phyloP scores from a whole-genome alignment of 2,329 filamentous ascomycete genomes.

The Cercospora beticola region DNA sequence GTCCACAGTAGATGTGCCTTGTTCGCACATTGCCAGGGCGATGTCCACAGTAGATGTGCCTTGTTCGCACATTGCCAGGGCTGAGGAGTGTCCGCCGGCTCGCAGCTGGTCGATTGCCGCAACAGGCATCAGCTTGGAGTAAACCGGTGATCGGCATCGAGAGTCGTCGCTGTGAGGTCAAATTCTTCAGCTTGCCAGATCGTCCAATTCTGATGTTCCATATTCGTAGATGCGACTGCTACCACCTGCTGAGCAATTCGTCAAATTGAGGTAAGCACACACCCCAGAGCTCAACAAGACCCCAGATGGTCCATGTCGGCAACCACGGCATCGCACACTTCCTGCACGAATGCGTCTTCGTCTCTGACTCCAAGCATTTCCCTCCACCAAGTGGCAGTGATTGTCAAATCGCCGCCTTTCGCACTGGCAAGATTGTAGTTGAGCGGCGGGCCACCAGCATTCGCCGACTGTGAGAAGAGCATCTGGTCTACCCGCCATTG shows the following conservation, averaged over 20 bases:
- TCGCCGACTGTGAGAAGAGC: constrained; percentile 49
- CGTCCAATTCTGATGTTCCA: too few species aligned
- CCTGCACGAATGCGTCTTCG: constrained; percentile 34
- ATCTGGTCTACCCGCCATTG: constrained; percentile 38
- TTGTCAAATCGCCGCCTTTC: constrained; percentile 42
- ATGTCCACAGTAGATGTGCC: neutral
- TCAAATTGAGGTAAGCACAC: neutral
- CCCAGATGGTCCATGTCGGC: neutral
- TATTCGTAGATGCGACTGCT: neutral
- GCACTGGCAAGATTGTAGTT: constrained; percentile 46
- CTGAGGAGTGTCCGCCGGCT: too few species aligned
- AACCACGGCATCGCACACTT: constrained; percentile 23
- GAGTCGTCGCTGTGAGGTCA: neutral
- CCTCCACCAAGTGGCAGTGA: constrained; percentile 46
- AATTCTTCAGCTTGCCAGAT: neutral
- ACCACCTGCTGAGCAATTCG: neutral
- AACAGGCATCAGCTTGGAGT: too few species aligned
- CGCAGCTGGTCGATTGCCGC: neutral
- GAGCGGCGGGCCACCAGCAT: constrained; percentile 41
- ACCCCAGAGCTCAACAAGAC: neutral
- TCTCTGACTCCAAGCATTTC: constrained; percentile 44
- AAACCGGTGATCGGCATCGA: neutral
- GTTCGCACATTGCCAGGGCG: neutral
- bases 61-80: neutral
- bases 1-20: neutral